These are phyloP conservation scores for Ophiocordyceps sinensis DNA, from an alignment of 2,329 filamentous ascomycete genomes.

Conservation along the genomic window DNA sequence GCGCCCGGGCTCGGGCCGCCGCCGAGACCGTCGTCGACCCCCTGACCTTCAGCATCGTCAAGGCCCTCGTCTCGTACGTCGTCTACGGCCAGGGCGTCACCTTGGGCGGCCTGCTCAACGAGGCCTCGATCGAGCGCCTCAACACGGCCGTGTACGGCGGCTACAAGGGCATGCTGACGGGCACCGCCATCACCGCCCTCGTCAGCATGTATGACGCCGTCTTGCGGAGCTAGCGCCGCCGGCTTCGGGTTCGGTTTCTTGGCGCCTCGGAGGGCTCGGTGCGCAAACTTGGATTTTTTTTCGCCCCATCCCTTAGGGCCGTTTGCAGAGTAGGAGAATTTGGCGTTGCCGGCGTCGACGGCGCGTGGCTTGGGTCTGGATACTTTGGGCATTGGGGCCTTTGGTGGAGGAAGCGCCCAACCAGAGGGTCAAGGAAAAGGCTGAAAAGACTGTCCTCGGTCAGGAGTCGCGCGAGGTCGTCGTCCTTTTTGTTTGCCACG, in stretches of 20 bases:
- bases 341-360: no score
- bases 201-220: constrained; percentile 67
- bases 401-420: no score
- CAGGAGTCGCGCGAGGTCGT: no score
- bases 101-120: constrained; percentile 46
- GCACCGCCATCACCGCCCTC: constrained; percentile 51
- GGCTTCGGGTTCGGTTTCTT: not conserved
- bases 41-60: constrained; percentile 77
- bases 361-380: not conserved
- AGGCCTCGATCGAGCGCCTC: constrained; percentile 46
- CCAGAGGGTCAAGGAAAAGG: no score
- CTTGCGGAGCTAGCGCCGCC: constrained; percentile 42
- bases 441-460: no score
- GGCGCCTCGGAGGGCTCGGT: no score
- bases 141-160: constrained; percentile 55
- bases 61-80: constrained; percentile 68
- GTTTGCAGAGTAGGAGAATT: no score
- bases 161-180: constrained; percentile 54
- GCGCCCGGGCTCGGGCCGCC: constrained; percentile 20
- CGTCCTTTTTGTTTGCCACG: no score
- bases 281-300: no score
- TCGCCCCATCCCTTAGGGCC: no score
- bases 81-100: constrained; percentile 58
- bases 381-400: not conserved
- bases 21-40: constrained; percentile 60